Evolutionary conservation across 352 stramenopile species (phyloP), one percentile per base, ranked within the genome.

Genomic region (Pythium insidiosum): DNA sequence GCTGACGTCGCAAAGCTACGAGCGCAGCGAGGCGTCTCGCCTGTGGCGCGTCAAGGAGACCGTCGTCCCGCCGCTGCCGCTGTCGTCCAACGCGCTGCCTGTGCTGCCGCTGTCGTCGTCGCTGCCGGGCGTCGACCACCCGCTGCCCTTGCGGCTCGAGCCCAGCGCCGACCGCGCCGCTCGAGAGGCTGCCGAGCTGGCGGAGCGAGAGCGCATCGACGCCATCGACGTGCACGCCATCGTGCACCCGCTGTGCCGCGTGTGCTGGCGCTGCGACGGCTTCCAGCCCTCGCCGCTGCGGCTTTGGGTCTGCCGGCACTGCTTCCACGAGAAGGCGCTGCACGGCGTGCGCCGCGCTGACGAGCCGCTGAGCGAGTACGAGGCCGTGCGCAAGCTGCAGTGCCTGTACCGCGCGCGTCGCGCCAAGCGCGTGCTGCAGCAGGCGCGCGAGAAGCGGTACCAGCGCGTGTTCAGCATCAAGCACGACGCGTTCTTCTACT

Each of bases 401-500:
- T 80, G 72, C 30, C 54, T 86, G 5, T 85, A 67, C 35, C 73
- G 77, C 19, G 74, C 72, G 2, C 54, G 54, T 22, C 61, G 71
- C 39, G 74, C 73, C 16, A 57, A 67, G 15, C 55, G 58, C 0
- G 47, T 85, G 16, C 40, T 90, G 26, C 65, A 87, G 23, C 58
- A 56, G 30, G 66, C 71, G 6, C 55, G 74, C 19, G 70, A 86
- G 41, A 66, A 73, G 42, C 70, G 72, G 29, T 84, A 85, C 41
- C 70, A 90, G 48, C 61, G 73, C 12, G 63, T 90, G 9, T 90
- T 86, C 53, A 85, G 70, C 26, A 85, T 88, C 46, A 57, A 58
- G 3, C 77, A 90, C 68, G 58, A 80, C 38, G 50, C 60, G 9
- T 90, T 90, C 41, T 90, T 90, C 50, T 86, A 73, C 53, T 88